Evolutionary conservation across 1,284 basidiomycete genomes (phyloP).

Genomic region (Meira miltonrushii): DNA sequence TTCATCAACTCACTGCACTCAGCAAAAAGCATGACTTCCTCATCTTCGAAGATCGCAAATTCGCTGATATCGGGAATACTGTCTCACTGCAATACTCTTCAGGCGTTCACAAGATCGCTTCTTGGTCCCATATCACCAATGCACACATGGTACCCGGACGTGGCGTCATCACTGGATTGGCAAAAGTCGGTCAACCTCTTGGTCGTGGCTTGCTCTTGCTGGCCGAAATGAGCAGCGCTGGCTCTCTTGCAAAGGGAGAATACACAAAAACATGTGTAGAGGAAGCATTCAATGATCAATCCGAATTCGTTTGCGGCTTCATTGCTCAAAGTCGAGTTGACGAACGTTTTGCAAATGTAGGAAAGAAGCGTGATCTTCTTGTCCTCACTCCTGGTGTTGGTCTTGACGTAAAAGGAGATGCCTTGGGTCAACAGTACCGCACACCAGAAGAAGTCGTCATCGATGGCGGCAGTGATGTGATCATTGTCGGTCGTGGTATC

Average conservation of each 20-base stretch:
- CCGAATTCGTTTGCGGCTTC: slow-evolving; percentile 58
- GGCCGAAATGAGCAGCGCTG: slow-evolving; percentile 92
- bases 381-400: slow-evolving; percentile 90
- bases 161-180: slow-evolving; percentile 81
- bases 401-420: slow-evolving; percentile 74
- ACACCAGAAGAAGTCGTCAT: slow-evolving; percentile 80
- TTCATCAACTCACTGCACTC: slow-evolving; percentile 67
- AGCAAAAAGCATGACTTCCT: slow-evolving; percentile 82
- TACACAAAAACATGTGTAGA: slow-evolving; percentile 82
- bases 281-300: slow-evolving; percentile 36
- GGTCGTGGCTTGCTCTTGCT: slow-evolving; percentile 82
- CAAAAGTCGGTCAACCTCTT: slow-evolving; percentile 75
- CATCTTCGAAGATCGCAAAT: slow-evolving; percentile 98
- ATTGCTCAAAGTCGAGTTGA: slow-evolving; percentile 66
- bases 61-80: slow-evolving; percentile 98
- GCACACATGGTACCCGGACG: slow-evolving; percentile 90
- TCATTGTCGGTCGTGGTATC: slow-evolving; percentile 94
- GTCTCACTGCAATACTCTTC: slow-evolving; percentile 89
- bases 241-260: slow-evolving; percentile 72
- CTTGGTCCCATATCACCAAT: slow-evolving; percentile 96
- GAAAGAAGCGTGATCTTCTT: slow-evolving; percentile 69
- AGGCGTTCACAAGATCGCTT: slow-evolving; percentile 87
- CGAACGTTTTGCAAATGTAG: slow-evolving; percentile 54
- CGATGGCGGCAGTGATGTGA: slow-evolving; percentile 87
- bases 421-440: slow-evolving; percentile 92